Evolutionary conservation across 129 eudicot species (phyloP).

Genomic region (Dittrichia graveolens): DNA sequence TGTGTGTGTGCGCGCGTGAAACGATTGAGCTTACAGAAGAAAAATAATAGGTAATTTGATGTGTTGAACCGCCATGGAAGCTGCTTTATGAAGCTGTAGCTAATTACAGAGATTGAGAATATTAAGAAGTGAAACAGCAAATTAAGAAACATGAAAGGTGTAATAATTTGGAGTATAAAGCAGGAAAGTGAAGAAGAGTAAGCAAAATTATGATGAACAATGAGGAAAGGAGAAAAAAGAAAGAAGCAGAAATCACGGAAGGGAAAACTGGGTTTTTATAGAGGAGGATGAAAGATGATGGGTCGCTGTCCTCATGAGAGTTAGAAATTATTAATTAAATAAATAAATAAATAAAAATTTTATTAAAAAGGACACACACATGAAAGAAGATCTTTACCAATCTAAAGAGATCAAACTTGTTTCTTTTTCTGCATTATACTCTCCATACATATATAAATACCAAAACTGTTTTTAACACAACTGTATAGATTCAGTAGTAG

Average conservation of each 20-base stretch:
- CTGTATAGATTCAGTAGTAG: too few species aligned
- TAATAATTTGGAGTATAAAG: slow-evolving; percentile 3
- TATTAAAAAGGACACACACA: slow-evolving; percentile 5
- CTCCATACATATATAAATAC: not conserved
- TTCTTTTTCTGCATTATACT: slow-evolving; percentile 25
- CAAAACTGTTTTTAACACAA: not conserved
- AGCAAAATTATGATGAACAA: not conserved
- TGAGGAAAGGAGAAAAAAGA: not conserved
- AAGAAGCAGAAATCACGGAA: slow-evolving; percentile 47
- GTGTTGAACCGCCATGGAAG: slow-evolving; percentile 27
- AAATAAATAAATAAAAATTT: not conserved
- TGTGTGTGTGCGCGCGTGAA: too few species aligned
- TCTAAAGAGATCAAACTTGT: slow-evolving; percentile 25
- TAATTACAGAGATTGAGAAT: not conserved
- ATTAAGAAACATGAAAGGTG: not conserved
- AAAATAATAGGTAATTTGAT: slow-evolving; percentile 7
- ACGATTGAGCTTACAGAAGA: slow-evolving; percentile 23
- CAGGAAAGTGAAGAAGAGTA: not conserved
- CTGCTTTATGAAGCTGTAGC: slow-evolving; percentile 21
- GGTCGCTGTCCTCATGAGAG: slow-evolving; percentile 61
- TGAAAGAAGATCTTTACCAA: slow-evolving; percentile 39
- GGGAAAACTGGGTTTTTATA: slow-evolving; percentile 38
- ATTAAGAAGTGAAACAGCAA: not conserved
- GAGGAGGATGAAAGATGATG: slow-evolving; percentile 43
- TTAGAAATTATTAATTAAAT: slow-evolving; percentile 15